Evolutionary conservation across 2,329 filamentous ascomycete species (phyloP).

Genomic region (Peltaster fructicola): DNA sequence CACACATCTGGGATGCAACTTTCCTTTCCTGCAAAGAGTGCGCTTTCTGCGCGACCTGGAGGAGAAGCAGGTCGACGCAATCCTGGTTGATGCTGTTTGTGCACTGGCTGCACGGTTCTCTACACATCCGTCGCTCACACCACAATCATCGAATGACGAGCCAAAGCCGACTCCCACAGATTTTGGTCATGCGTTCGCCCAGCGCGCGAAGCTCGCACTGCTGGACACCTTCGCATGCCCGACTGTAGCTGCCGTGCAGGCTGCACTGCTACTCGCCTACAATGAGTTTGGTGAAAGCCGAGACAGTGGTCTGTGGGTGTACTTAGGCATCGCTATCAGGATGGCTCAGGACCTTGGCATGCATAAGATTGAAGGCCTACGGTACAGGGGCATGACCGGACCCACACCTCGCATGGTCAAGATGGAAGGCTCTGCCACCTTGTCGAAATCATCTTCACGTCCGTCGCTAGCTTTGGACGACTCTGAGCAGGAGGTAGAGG

Average conservation of each 20-base stretch:
- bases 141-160: slow-evolving; percentile 33
- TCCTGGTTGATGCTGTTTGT: slow-evolving; percentile 74
- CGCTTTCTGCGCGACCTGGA: slow-evolving; percentile 59
- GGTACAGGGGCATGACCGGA: slow-evolving; percentile 36
- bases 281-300: slow-evolving; percentile 78
- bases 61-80: slow-evolving; percentile 66
- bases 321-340: slow-evolving; percentile 69
- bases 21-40: slow-evolving; percentile 59
- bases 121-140: slow-evolving; percentile 33
- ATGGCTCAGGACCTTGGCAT: slow-evolving; percentile 67
- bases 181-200: slow-evolving; percentile 60
- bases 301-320: slow-evolving; percentile 88
- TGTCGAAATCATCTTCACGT: slow-evolving; percentile 10
- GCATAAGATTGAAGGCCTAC: slow-evolving; percentile 62
- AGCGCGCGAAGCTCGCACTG: slow-evolving; percentile 65
- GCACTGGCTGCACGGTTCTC: slow-evolving; percentile 70
- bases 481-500: slow-evolving; percentile 17
- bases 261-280: slow-evolving; percentile 68
- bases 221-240: slow-evolving; percentile 72
- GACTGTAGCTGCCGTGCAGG: slow-evolving; percentile 67
- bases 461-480: not conserved
- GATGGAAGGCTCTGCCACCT: slow-evolving; percentile 6
- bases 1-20: slow-evolving; percentile 64
- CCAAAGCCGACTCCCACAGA: slow-evolving; percentile 37
- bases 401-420: slow-evolving; percentile 40